Evolutionary conservation across 176 grass and related monocot genomes (phyloP), one percentile per base, ranked within the genome.

Genomic region (Coix lacrymajobi): DNA sequence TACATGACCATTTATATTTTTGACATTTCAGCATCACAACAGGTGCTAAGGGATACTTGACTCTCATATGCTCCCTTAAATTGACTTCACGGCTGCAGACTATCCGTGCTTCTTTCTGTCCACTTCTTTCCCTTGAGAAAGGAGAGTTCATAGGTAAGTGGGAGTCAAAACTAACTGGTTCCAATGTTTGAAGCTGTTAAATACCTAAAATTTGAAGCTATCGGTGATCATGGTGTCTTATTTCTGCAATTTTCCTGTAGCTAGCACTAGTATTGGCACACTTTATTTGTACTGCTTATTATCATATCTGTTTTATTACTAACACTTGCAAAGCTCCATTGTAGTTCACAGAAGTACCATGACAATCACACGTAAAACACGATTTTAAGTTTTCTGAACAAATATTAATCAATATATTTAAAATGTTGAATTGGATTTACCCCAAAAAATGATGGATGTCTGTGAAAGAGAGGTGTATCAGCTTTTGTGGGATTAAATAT

Each of bases 81-180:
- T 79, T 99, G 89, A 85, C 85, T 10, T 81, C 93, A 14, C 71
- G 87, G 1, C 48, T 89, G 56, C 91, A 93, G 66, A 90, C 72
- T 69, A 90, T 94, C 48, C 69, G 83, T 76, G 89, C 93, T 72
- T 99, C 89, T 87, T 99, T 99, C 83, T 99, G 96, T 41, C 96
- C 93, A 20, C 89, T 99, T 49, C 91, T 99, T 96, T 99, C 93
- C 62, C 96, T 96, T 78, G 96, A 96, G 73, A 99, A 99, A 94
- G 96, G 96, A n/a, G 93, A 99, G 82, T 99, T 99, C 69, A 87
- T 99, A 83, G 96, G 96, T 99, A 79, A 81, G 79, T 75, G 61
- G 26, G 57, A 54, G 74, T 16, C 15, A 39, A 73, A 71, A 57
- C 46, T 14, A 73, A 61, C 51, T 36, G 54, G 5, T 14, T 72